Evolutionary conservation across 306 rosid genomes (phyloP), one percentile per base, ranked within the genome.

Genomic region (Gillenia trifoliata): DNA sequence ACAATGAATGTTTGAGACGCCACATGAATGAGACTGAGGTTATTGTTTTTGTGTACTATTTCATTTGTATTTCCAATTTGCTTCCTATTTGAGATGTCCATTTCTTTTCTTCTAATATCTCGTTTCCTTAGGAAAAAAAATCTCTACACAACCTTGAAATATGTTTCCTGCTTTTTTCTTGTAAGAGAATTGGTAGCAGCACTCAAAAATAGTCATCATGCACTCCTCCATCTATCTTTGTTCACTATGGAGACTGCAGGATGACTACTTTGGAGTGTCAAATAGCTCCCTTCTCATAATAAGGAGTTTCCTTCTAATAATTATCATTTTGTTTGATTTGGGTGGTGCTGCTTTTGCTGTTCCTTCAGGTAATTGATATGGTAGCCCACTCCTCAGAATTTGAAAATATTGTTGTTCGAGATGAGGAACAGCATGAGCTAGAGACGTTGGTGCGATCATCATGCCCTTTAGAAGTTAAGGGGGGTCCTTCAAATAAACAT

Each of bases 21-120:
- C 93, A 91, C 75, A 93, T 93, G 98, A 93, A 77, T 75, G 98
- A 93, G 71, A 93, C 90, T 45, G 98, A 93, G 98, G 97, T 92
- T 77, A 66, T 83, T 76, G 72, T 76, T 71, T 88, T 41, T 77
- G 61, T 31, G 33, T 76, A 68, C 31, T 64, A 11, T 74, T 74
- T 26, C 22, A 9, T 29, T 57, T 64, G 10, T 26, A n/a, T 26
- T 9, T 62, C 28, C 4, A 25, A 59, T 59, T 59, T 59, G n/a
- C 28, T 59, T 59, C n/a, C 66, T 29, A 26, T 16, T 30, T 28
- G 36, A 28, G 3, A 61, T 2, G 1, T 30, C 17, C 31, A 29
- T 20, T 54, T 56, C 63, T 23, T 57, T 57, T 25, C 63, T 57
- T 9, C 63, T 23, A 57, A n/a, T n/a, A n/a, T n/a, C n/a, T n/a